These are phyloP conservation scores for Sclerotinia nivalis DNA, from an alignment of 2,329 filamentous ascomycete genomes.

Conservation along the genomic window DNA sequence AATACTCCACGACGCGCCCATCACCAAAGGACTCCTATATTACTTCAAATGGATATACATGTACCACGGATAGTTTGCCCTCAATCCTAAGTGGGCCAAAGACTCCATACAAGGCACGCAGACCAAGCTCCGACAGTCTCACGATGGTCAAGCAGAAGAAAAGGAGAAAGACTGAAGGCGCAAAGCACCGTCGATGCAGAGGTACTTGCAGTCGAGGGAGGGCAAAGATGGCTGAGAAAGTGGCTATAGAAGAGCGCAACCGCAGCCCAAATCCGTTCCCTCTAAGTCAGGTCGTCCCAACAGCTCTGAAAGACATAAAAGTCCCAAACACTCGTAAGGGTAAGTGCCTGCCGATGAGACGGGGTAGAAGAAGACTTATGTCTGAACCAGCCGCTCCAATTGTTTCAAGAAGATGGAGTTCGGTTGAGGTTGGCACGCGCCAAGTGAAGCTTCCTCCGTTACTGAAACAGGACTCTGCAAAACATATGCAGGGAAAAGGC, in stretches of 20 bases:
- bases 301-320: slow-evolving; percentile 19
- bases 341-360: background rate
- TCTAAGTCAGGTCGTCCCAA: slow-evolving; percentile 29
- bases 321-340: background rate
- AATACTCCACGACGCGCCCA: background rate
- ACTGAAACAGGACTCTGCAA: background rate
- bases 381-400: slow-evolving; percentile 20
- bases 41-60: slow-evolving; percentile 25
- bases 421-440: slow-evolving; percentile 32
- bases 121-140: slow-evolving; percentile 28
- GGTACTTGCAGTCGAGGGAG: slow-evolving; percentile 20
- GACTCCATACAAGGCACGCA: slow-evolving; percentile 30
- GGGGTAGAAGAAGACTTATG: slow-evolving; percentile 8
- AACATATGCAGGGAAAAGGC: background rate
- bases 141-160: slow-evolving; percentile 28
- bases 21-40: slow-evolving; percentile 26
- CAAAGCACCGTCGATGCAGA: slow-evolving; percentile 7
- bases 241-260: slow-evolving; percentile 16
- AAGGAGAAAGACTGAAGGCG: slow-evolving; percentile 26
- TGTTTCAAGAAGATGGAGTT: slow-evolving; percentile 35
- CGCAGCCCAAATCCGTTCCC: slow-evolving; percentile 18
- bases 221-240: background rate
- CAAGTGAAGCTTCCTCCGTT: slow-evolving; percentile 5
- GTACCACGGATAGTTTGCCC: slow-evolving; percentile 28
- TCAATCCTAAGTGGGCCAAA: slow-evolving; percentile 18